phyloP scores from a whole-genome alignment of 83 land plant species.

The Diphasiastrum complanatum region DNA sequence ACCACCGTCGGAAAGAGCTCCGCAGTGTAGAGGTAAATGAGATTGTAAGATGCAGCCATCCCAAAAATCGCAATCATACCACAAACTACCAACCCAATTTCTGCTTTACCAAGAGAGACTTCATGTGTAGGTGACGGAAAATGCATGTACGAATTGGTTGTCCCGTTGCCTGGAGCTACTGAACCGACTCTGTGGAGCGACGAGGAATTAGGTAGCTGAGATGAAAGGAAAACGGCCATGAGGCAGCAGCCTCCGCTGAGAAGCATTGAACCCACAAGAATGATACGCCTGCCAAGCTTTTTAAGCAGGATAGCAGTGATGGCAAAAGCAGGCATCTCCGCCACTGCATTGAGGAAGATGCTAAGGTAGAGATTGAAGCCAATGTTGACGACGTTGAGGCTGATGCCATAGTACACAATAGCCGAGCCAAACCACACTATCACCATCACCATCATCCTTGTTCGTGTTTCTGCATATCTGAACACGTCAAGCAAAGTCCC shows the following conservation, averaged over 20 bases:
- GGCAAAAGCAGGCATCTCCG: background rate
- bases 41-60: constrained; percentile 27
- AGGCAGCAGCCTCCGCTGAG: no score
- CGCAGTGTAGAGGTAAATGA: constrained; percentile 26
- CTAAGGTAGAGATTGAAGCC: background rate
- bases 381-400: background rate
- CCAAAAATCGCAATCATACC: constrained; percentile 26
- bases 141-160: background rate
- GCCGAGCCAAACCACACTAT: background rate
- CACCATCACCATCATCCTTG: background rate
- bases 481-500: no score
- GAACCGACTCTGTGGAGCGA: background rate
- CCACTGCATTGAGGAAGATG: background rate
- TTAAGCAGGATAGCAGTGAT: background rate
- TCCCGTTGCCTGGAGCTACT: background rate
- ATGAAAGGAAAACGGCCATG: no score
- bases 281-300: no score
- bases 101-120: no score
- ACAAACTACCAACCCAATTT: no score
- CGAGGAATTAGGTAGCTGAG: background rate
- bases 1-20: constrained; percentile 40
- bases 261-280: no score
- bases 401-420: background rate
- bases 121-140: no score
- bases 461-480: background rate